Percentiles rank a stretch among this genome's conserved stretches.
Conservation (phyloP, 306 rosid genomes). For the Abrus pulchellus region DNA sequence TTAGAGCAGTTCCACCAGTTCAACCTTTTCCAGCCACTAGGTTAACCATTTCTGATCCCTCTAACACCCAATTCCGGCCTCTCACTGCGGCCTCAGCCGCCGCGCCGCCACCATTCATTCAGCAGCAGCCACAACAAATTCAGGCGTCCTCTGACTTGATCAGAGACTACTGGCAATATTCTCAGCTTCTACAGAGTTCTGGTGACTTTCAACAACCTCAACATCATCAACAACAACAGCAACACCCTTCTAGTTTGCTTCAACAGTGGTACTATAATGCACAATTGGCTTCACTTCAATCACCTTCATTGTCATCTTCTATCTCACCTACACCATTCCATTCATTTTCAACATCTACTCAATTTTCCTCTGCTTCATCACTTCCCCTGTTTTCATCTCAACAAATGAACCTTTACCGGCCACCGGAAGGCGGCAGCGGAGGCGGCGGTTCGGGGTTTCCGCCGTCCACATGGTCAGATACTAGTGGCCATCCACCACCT, state of each 20-base stretch:
- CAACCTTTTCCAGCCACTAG: constrained; percentile 38
- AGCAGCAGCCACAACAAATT: constrained; percentile 29
- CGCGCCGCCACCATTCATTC: constrained; percentile 33
- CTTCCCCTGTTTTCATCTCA: constrained; percentile 66
- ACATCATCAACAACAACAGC: constrained; percentile 40
- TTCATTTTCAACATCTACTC: constrained; percentile 53
- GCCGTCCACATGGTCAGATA: constrained; percentile 69
- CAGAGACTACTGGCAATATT: constrained; percentile 75
- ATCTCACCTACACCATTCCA: constrained; percentile 43
- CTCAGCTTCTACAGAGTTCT: constrained; percentile 77
- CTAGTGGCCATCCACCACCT: constrained; percentile 64
- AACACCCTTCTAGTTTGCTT: constrained; percentile 49
- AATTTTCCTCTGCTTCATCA: constrained; percentile 66
- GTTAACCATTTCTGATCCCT: neutral
- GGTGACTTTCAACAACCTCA: constrained; percentile 54
- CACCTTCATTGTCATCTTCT: constrained; percentile 56
- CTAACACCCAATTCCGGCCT: constrained; percentile 37
- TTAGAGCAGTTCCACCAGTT: constrained; percentile 54
- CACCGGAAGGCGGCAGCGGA: constrained; percentile 51
- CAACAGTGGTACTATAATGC: constrained; percentile 72
- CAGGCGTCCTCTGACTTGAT: constrained; percentile 51
- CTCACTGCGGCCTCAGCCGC: neutral
- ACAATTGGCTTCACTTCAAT: constrained; percentile 63
- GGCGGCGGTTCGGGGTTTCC: constrained; percentile 44
- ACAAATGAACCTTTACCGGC: constrained; percentile 55